Base-by-base conservation (phyloP, 257 asterid genomes). In the Eustoma russellianum region DNA sequence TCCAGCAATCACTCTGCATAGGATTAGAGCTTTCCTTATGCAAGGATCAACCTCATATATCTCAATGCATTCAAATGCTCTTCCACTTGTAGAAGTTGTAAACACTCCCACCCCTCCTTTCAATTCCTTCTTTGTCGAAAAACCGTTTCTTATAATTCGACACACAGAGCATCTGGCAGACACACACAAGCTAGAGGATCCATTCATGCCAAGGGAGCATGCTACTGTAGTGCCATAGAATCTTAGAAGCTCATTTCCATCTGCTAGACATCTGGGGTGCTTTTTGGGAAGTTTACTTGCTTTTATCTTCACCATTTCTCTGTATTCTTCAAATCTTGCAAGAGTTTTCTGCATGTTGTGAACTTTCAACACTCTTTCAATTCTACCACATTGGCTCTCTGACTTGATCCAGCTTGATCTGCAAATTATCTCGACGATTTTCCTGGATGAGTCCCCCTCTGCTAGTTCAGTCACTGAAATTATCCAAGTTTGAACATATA, bases 1-100 rank as follows among this genome's bases (percentile, higher is more conserved):
- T 56, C 95, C 97, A 0, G 97, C 97, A 15, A 89, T 81, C 13
- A 89, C 97, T 64, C 97, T 74, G 63, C 97, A 89, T 24, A 89
- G 94, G 1, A 83, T 73, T 80, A 90, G 57, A 0, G 96, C 93
- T 66, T 78, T 83, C 45, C 93, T 77, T 0, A 64, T 19, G 0
- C 56, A 68, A 5, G 65, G 50, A 55, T 74, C 77, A 0, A 54
- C 73, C 17, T 59, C 79, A 17, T 24, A 13, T 17, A 64, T 51
- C 59, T 74, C 83, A 0, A 81, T 73, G 3, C 77, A 77, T 43
- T 81, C 96, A n/a, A 77, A 79, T 7, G 97, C 94, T 38, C 96
- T 70, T 44, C 79, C 96, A 52, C 96, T 86, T 0, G 98, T 86
- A 3, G 96, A 79, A 17, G 96, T 74, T 0, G 98, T 90, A 76